Evolutionary conservation across 345 rosid species (phyloP).

Genomic region (Gossypium rotundifolium): DNA sequence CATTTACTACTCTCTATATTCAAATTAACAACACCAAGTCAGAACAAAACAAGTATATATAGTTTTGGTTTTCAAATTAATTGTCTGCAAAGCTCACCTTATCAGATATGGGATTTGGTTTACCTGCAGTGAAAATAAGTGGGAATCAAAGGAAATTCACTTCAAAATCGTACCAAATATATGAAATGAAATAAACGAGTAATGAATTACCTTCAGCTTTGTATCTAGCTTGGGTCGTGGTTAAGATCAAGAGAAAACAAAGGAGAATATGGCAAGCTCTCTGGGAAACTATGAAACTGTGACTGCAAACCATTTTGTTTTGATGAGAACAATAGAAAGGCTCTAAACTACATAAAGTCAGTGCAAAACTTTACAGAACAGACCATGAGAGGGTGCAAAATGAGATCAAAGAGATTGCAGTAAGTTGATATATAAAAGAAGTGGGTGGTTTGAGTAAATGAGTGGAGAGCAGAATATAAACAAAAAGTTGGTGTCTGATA

Average conservation of each 20-base stretch:
- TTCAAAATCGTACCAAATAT: background rate
- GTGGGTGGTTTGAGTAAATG: slow-evolving; percentile 24
- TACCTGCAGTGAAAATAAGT: slow-evolving; percentile 37
- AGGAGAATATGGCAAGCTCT: slow-evolving; percentile 24
- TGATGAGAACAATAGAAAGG: background rate
- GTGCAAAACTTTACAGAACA: too few species aligned
- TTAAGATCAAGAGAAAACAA: slow-evolving; percentile 39
- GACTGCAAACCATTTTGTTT: slow-evolving; percentile 25
- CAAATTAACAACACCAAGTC: slow-evolving; percentile 1
- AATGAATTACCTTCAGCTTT: slow-evolving; percentile 38
- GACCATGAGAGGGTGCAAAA: too few species aligned
- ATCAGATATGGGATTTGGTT: slow-evolving; percentile 39
- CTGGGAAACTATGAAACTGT: slow-evolving; percentile 2
- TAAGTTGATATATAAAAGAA: background rate
- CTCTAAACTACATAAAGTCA: background rate
- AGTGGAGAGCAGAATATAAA: slow-evolving; percentile 19
- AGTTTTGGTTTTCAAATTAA: background rate
- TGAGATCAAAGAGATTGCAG: too few species aligned
- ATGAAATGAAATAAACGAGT: background rate
- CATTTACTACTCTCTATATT: slow-evolving; percentile 26
- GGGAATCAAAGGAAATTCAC: background rate
- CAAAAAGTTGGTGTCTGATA: slow-evolving; percentile 12
- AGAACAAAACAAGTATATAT: background rate
- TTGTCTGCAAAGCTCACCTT: slow-evolving; percentile 28
- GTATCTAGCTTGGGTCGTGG: slow-evolving; percentile 44